Base-by-base conservation (phyloP, 2,329 filamentous ascomycete genomes). In the Fusarium falciforme region DNA sequence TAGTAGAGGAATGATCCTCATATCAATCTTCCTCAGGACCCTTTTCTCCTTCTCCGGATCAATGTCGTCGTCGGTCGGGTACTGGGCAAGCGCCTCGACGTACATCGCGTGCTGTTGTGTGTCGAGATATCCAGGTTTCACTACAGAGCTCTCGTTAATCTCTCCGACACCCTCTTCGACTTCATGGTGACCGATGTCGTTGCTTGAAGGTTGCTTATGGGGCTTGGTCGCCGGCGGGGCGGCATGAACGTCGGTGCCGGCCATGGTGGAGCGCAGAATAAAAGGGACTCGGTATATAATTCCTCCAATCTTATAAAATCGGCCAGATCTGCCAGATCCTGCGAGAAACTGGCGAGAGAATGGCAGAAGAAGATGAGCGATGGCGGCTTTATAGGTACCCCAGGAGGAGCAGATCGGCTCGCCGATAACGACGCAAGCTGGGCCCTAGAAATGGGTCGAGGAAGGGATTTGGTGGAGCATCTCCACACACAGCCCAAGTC, bases 41-140 rank as follows among this genome's bases (percentile, higher is more conserved):
- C 73, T 77, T 55, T 77, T 81, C 65, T 84, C 83, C 0, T 78
- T 74, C 2, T 72, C 77, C 3, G 73, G 71, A 36, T 84, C 80
- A 52, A 85, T 84, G 22, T 78, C 75, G 57, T 83, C 82, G 61
- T 84, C 82, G 29, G 76, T 80, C 6, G 82, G 82, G 54, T 83
- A 84, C 27, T 80, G 72, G 14, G 77, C 76, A n/a, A 84, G 70
- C 8, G 82, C 82, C 65, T 83, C 77, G 17, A 73, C 63, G 65
- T 84, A 84, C 7, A 84, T 79, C 29, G 80, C 78, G 6, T 68
- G 64, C 6, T 67, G 67, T 10, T 66, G 67, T 31, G 64, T 73
- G 10, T 71, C 70, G 27, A 59, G 22, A 25, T 62, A 47, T 2
- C 16, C 38, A 12, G 59, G 64, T 6, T 20, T 62, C 9, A 60